Percentiles rank a stretch among this genome's conserved stretches.
These are phyloP conservation scores for Sextonia rubra DNA, from an alignment of 164 flowering plant genomes.

Conservation along the genomic window DNA sequence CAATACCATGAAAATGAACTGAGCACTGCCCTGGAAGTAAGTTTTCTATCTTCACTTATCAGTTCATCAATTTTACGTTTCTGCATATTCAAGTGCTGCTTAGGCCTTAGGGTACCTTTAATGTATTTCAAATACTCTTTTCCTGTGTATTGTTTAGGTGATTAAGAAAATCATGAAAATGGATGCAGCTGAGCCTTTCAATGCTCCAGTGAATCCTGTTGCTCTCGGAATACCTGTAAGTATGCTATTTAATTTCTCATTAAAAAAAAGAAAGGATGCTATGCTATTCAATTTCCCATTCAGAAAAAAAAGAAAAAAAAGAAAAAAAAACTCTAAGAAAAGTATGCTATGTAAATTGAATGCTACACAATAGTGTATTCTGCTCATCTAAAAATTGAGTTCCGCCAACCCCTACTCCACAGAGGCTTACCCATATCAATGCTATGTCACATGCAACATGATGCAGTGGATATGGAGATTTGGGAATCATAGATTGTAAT, in stretches of 20 bases:
- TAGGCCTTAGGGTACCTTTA: background rate
- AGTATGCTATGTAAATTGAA: slow-evolving; percentile 23
- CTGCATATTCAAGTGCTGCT: background rate
- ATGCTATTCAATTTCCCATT: slow-evolving; percentile 1
- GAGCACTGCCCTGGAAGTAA: slow-evolving; percentile 42
- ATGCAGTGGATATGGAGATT: too few species aligned
- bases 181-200: slow-evolving; percentile 98
- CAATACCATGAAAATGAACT: slow-evolving; percentile 57
- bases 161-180: slow-evolving; percentile 94
- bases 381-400: too few species aligned
- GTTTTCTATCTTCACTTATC: background rate
- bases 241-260: slow-evolving; percentile 1
- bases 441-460: too few species aligned
- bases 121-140: background rate
- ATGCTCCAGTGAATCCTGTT: slow-evolving; percentile 84
- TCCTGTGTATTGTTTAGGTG: slow-evolving; percentile 41
- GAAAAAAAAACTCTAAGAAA: background rate
- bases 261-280: background rate
- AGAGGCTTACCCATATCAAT: too few species aligned
- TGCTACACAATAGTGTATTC: background rate
- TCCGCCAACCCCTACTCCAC: too few species aligned
- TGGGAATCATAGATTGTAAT: too few species aligned
- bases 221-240: slow-evolving; percentile 97
- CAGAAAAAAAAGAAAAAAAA: too few species aligned
- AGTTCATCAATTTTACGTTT: background rate